Conservation (phyloP, 352 stramenopile species). For the Phytopythium aichiense region DNA sequence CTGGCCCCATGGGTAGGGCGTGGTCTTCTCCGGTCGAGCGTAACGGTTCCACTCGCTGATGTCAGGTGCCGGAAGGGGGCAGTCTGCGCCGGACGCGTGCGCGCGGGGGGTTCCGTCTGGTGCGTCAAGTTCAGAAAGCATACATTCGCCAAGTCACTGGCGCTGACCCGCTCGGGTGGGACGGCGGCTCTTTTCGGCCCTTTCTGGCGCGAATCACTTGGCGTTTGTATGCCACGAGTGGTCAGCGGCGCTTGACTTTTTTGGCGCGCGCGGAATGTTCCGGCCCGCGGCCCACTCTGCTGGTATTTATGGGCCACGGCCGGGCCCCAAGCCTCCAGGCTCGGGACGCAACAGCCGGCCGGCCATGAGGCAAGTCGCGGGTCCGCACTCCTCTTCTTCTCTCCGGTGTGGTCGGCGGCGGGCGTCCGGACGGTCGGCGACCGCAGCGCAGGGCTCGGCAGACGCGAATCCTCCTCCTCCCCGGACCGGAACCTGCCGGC, state of each 20-base stretch:
- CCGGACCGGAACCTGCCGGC: neutral
- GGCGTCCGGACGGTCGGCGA: too few relatives aligned
- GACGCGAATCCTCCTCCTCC: neutral
- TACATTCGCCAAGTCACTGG: neutral
- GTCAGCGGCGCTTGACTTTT: constrained; percentile 6
- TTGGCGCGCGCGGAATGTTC: constrained; percentile 2
- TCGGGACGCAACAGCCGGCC: neutral
- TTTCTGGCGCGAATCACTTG: neutral
- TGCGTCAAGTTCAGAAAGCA: constrained; percentile 3
- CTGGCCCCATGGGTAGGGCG: constrained; percentile 1
- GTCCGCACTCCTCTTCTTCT: too few relatives aligned
- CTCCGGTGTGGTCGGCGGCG: too few relatives aligned
- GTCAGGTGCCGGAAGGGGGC: neutral
- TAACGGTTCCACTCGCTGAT: neutral
- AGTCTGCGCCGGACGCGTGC: neutral
- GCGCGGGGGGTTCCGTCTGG: neutral
- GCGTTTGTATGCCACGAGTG: neutral
- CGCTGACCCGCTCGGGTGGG: too few relatives aligned
- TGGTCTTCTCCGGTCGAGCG: neutral
- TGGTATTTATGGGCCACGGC: too few relatives aligned
- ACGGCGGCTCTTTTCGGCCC: too few relatives aligned
- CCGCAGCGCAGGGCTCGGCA: neutral
- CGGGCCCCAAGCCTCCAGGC: too few relatives aligned
- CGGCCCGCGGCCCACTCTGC: constrained; percentile 1
- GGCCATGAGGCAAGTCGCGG: too few relatives aligned